Evolutionary conservation across 257 asterid species (phyloP).

Genomic region (Jasminum sambac): DNA sequence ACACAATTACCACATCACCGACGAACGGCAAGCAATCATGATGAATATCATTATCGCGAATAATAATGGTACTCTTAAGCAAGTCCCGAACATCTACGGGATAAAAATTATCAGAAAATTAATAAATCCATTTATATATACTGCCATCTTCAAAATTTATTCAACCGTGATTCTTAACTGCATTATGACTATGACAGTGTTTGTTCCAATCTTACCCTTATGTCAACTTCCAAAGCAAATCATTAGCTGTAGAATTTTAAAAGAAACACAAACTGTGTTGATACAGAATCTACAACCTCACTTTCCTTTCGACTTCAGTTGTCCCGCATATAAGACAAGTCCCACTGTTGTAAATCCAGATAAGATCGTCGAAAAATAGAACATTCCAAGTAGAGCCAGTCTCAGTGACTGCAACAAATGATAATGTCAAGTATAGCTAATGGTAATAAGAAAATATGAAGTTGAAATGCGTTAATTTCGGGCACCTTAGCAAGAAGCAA

Average conservation of each 20-base stretch:
- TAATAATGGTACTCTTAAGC: too few relatives aligned
- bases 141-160: too few relatives aligned
- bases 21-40: too few relatives aligned
- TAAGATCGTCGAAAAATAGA: slow-evolving; percentile 62
- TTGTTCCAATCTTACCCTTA: background rate
- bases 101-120: too few relatives aligned
- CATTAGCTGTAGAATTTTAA: background rate
- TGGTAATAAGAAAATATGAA: background rate
- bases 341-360: slow-evolving; percentile 60
- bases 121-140: too few relatives aligned
- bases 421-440: slow-evolving; percentile 7
- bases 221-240: background rate
- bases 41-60: too few relatives aligned
- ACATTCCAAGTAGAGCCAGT: slow-evolving; percentile 54
- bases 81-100: too few relatives aligned
- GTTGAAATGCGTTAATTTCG: slow-evolving; percentile 4
- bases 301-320: slow-evolving; percentile 56
- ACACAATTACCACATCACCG: too few relatives aligned
- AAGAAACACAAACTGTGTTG: background rate
- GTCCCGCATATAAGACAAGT: slow-evolving; percentile 70
- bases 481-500: slow-evolving; percentile 78
- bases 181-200: background rate
- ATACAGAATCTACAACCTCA: slow-evolving; percentile 31
- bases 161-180: too few relatives aligned
- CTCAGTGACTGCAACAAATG: slow-evolving; percentile 71